These are phyloP conservation scores for Aspergillus transmontanensis DNA, from an alignment of 2,329 filamentous ascomycete genomes.

Conservation along the genomic window DNA sequence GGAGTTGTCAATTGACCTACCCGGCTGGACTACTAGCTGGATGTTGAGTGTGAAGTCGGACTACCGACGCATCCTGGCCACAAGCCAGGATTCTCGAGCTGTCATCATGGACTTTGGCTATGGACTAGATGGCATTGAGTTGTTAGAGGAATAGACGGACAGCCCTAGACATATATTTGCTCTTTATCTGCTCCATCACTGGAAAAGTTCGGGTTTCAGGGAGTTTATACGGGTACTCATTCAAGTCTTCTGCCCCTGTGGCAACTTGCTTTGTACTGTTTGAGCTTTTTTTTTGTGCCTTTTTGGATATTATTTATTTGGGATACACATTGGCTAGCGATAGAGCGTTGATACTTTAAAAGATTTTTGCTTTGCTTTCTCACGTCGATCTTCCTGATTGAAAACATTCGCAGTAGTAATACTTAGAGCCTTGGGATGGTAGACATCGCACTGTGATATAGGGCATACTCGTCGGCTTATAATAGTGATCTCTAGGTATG, in stretches of 20 bases:
- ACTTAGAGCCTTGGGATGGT: neutral
- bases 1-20: conserved; percentile 76
- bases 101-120: conserved; percentile 90
- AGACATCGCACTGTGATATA: neutral
- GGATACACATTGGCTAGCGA: conserved; percentile 21
- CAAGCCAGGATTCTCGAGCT: conserved; percentile 90
- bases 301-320: neutral
- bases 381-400: neutral
- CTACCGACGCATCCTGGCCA: conserved; percentile 90
- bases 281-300: neutral
- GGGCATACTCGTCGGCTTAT: neutral
- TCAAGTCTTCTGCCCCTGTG: neutral
- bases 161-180: conserved; percentile 7
- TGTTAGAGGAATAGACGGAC: conserved; percentile 46
- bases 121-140: conserved; percentile 55
- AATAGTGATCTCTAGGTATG: no score
- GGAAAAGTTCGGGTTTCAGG: conserved; percentile 8
- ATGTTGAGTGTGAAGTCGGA: conserved; percentile 95
- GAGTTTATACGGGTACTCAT: neutral
- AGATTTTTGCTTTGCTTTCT: neutral
- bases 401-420: neutral
- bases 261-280: neutral
- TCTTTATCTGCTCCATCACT: neutral
- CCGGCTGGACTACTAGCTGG: conserved; percentile 96
- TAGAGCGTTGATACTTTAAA: conserved; percentile 14